Evolutionary conservation across 2,329 filamentous ascomycete species (phyloP), one percentile per base, ranked within the genome.

Genomic region (Ophiosphaerella herpotricha): DNA sequence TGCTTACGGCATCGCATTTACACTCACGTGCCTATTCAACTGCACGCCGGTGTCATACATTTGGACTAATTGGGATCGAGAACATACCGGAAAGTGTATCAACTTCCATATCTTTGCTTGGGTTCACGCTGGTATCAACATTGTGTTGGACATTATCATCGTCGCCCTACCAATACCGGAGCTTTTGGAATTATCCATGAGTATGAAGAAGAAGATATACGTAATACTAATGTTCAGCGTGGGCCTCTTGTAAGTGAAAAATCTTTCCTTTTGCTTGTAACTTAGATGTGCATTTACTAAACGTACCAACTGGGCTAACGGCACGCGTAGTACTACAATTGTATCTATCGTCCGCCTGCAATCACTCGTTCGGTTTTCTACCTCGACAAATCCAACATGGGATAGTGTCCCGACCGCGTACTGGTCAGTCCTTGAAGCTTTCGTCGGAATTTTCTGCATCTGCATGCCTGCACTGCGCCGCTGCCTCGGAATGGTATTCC

Each of bases 271-370:
- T 1, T 33, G 16, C 18, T 21, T 21, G 18, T 21, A 21, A 21
- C 18, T 21, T 21, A 21, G 18, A 21, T 21, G 18, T 21, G 1
- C 18, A 3, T 21, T 18, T 21, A 21, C 2, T 21, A 21, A 5
- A 21, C 18, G 4, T 21, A 21, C 18, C 18, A 21, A 5, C 18
- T 21, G 4, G 4, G 37, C 9, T 18, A n/a, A 13, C 5, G 8
- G 5, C 33, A 9, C 52, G 52, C 12, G 57, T 56, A 23, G 18
- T 21, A 21, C 18, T 3, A 76, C 73, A 2, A 53, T 78, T 11
- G 64, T 77, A 31, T 75, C 74, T 39, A 68, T 74, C 39, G 51
- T 78, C 23, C 73, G 75, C 4, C 61, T 78, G 3, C 63, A 67
- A n/a, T 70, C 73, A 2, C 63, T 78, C 9, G 67, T 77, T 39